These are phyloP conservation scores for Clarireedia sp. DNA, from an alignment of 2,329 filamentous ascomycete species.

Conservation along the genomic window DNA sequence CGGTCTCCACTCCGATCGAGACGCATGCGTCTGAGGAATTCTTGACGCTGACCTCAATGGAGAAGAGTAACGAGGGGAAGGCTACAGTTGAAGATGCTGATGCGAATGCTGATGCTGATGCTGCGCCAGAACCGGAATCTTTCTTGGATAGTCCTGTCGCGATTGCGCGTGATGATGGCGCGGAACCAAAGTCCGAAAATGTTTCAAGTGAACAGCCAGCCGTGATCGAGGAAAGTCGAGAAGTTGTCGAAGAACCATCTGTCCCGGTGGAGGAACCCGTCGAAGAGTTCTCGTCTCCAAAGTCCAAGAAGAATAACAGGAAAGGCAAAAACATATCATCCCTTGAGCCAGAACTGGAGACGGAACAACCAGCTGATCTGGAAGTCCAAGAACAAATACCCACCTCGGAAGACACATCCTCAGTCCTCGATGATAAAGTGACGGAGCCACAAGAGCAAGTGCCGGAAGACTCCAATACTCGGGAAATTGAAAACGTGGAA, in stretches of 20 bases:
- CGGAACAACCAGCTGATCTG: neutral
- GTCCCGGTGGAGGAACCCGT: constrained; percentile 1
- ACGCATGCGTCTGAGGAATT: constrained; percentile 1
- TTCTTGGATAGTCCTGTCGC: neutral
- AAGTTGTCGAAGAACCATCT: neutral
- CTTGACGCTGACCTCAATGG: constrained; percentile 10
- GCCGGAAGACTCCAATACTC: neutral
- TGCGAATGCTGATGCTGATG: too few species aligned
- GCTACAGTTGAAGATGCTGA: neutral
- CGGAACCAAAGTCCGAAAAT: neutral
- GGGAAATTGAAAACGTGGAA: neutral
- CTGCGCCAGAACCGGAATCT: neutral
- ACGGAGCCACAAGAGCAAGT: neutral
- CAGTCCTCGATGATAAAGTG: neutral
- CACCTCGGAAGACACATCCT: neutral
- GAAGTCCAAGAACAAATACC: neutral
- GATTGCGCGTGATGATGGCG: neutral
- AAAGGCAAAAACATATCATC: constrained; percentile 8
- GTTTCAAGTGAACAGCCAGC: constrained; percentile 7
- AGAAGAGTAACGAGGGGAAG: constrained; percentile 10
- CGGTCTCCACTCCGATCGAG: neutral
- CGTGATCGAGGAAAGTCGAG: neutral
- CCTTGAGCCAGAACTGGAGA: constrained; percentile 6
- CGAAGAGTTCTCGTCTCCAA: constrained; percentile 9
- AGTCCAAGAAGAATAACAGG: constrained; percentile 20